Percentiles rank a stretch among this genome's conserved stretches.
Conservation (phyloP, 768 basidiomycete species). For the Mrakia hoshinonis region DNA sequence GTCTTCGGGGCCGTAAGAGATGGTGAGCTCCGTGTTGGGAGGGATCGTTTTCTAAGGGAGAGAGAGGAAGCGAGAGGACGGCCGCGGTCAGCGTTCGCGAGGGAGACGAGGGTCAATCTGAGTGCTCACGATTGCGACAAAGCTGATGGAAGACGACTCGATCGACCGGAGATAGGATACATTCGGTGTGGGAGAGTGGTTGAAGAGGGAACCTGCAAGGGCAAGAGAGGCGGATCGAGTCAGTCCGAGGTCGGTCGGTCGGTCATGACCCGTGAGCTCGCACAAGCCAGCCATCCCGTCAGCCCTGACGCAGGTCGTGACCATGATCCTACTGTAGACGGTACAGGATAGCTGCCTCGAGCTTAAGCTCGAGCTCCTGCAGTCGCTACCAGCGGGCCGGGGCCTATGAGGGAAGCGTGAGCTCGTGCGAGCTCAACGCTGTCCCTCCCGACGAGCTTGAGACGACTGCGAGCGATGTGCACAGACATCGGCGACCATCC, state of each 20-base stretch:
- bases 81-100: neutral
- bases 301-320: too few species aligned
- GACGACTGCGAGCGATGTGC: too few species aligned
- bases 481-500: too few species aligned
- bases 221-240: neutral
- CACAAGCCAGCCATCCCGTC: neutral
- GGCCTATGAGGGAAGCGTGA: too few species aligned
- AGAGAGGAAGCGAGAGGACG: neutral
- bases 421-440: too few species aligned
- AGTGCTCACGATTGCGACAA: slow-evolving; percentile 18
- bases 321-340: too few species aligned
- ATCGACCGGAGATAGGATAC: slow-evolving; percentile 38
- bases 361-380: too few species aligned
- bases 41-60: slow-evolving; percentile 23
- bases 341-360: too few species aligned
- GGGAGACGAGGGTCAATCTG: neutral
- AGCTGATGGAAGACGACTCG: slow-evolving; percentile 31
- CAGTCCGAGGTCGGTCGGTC: neutral
- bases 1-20: slow-evolving; percentile 26
- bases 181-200: slow-evolving; percentile 46
- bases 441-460: too few species aligned
- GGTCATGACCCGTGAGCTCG: neutral
- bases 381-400: too few species aligned
- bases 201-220: slow-evolving; percentile 65
- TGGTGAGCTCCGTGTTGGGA: slow-evolving; percentile 28